A percentile compares a stretch with the other conserved stretches of the same genome.
Evolutionary conservation across 2,329 filamentous ascomycete species (phyloP).

Genomic region (Calonectria fujianensis): DNA sequence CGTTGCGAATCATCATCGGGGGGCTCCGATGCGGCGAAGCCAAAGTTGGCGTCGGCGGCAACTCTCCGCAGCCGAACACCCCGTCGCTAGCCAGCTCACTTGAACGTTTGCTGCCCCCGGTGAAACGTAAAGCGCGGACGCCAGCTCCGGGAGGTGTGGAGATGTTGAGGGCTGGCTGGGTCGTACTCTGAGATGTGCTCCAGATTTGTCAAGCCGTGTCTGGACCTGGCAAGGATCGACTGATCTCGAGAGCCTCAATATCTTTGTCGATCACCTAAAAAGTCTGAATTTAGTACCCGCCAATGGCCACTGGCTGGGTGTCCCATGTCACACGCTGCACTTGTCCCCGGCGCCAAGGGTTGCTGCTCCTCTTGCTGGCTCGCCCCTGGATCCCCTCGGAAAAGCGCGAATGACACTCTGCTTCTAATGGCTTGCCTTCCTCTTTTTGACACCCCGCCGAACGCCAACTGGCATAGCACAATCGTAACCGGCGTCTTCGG

Average conservation of each 20-base stretch:
- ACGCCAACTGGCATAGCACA: background rate
- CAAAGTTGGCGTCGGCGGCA: constrained; percentile 11
- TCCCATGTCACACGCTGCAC: constrained; percentile 21
- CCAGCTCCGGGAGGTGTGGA: constrained; percentile 26
- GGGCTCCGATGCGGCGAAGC: constrained; percentile 15
- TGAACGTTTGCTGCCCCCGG: constrained; percentile 15
- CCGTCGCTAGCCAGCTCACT: constrained; percentile 20
- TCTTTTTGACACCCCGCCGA: constrained; percentile 8
- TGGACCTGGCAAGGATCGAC: constrained; percentile 32
- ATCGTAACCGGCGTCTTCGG: constrained; percentile 2
- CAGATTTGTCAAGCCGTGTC: constrained; percentile 32
- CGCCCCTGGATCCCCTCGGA: background rate
- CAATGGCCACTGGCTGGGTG: constrained; percentile 19
- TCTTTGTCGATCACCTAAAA: constrained; percentile 26
- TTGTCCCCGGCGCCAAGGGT: constrained; percentile 13
- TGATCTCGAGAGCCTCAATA: constrained; percentile 32
- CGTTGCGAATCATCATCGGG: constrained; percentile 11
- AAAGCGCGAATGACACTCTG: constrained; percentile 12
- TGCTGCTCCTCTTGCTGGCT: background rate
- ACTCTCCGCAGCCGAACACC: constrained; percentile 7
- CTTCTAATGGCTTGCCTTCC: constrained; percentile 7
- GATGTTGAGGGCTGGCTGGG: constrained; percentile 8
- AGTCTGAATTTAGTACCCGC: constrained; percentile 14
- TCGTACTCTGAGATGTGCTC: constrained; percentile 14
- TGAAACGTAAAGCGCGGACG: constrained; percentile 23